Evolutionary conservation across 192 early-diverging fungal genomes (phyloP).

Genomic region (Cladochytrium replicatum): DNA sequence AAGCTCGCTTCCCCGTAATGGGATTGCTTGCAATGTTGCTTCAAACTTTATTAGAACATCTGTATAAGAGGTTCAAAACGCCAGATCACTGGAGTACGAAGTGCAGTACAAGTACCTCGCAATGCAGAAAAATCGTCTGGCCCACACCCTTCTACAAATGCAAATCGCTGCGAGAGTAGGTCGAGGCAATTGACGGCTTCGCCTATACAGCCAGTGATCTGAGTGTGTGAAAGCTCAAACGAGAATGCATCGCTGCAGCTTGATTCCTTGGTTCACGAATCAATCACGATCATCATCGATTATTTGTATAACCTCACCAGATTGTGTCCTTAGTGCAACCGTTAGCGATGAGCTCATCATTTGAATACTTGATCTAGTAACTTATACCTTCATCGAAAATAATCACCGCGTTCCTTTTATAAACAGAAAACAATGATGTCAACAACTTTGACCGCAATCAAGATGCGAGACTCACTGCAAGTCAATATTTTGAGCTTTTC

Average conservation of each 20-base stretch:
- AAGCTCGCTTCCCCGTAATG: conserved; percentile 2
- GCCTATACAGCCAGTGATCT: conserved; percentile 6
- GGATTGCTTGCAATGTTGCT: conserved; percentile 9
- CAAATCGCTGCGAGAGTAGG: background rate
- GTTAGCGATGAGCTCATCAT: conserved; percentile 1
- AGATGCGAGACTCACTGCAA: conserved; percentile 12
- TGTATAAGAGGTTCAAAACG: background rate
- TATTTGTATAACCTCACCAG: conserved; percentile 12
- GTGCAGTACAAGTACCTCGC: conserved; percentile 10
- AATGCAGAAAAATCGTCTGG: conserved; percentile 15
- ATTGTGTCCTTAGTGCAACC: conserved; percentile 23
- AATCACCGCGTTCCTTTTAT: conserved; percentile 31
- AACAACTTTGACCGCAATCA: background rate
- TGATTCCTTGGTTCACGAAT: conserved; percentile 14
- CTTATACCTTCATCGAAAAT: conserved; percentile 58
- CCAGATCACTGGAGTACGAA: background rate
- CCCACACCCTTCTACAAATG: background rate
- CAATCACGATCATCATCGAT: conserved; percentile 11
- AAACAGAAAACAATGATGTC: background rate
- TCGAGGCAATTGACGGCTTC: conserved; percentile 9
- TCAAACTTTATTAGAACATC: conserved; percentile 14
- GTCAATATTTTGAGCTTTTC: conserved; percentile 44
- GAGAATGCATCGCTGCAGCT: conserved; percentile 32
- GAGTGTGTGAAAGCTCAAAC: conserved; percentile 37
- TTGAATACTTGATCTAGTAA: background rate